Percentiles rank a stretch among this genome's conserved stretches.
These are phyloP conservation scores for Backusella mclennaniae DNA, from an alignment of 192 early-diverging fungal species.

Conservation along the genomic window DNA sequence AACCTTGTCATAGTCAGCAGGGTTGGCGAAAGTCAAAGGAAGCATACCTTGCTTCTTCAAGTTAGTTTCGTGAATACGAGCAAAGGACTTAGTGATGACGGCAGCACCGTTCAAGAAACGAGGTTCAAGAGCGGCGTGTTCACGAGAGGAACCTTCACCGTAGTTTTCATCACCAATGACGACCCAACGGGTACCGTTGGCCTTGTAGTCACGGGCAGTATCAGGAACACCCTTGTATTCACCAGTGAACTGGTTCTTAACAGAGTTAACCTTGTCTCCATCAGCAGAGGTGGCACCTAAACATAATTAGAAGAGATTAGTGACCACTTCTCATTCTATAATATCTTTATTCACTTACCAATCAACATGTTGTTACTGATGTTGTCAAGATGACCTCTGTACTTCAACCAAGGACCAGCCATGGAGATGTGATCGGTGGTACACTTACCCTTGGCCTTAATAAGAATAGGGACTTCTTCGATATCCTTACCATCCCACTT, in stretches of 20 bases:
- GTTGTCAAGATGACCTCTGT: conserved; percentile 98
- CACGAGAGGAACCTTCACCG: conserved; percentile 98
- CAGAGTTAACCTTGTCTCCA: conserved; percentile 73
- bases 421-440: conserved; percentile 98
- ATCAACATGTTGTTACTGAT: conserved; percentile 99
- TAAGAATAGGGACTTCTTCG: conserved; percentile 79
- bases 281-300: conserved; percentile 83
- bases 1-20: conserved; percentile 93
- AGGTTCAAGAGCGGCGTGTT: conserved; percentile 97
- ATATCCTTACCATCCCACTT: conserved; percentile 91
- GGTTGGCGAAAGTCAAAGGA: conserved; percentile 93
- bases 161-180: conserved; percentile 99
- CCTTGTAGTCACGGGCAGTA: conserved; percentile 95
- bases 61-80: conserved; percentile 99
- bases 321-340: neutral
- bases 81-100: conserved; percentile 95
- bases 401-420: conserved; percentile 91
- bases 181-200: conserved; percentile 82
- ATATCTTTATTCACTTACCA: conserved; percentile 30
- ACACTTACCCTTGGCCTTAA: conserved; percentile 98
- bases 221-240: conserved; percentile 90
- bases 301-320: neutral
- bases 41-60: conserved; percentile 99
- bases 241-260: conserved; percentile 72
- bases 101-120: conserved; percentile 93